A percentile compares a stretch with the other conserved stretches of the same genome.
phyloP scores from a whole-genome alignment of 2,329 filamentous ascomycete genomes.

The Calonectria henricotiae region DNA sequence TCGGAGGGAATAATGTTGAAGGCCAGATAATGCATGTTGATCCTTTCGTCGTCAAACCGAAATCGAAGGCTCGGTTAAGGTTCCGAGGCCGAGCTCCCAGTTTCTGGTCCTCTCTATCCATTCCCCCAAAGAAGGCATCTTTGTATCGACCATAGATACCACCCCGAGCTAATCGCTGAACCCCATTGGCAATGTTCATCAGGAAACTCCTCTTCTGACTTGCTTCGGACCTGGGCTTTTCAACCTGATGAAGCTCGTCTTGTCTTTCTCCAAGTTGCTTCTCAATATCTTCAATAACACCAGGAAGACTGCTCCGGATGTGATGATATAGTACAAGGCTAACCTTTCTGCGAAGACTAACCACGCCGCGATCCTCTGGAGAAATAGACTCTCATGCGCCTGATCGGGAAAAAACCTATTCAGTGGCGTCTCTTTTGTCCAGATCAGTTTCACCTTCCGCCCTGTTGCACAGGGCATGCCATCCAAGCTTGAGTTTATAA shows the following conservation, averaged over 20 bases:
- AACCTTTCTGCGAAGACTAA: slow-evolving; percentile 56
- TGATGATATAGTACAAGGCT: slow-evolving; percentile 55
- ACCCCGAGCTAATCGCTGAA: slow-evolving; percentile 55
- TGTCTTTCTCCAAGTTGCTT: slow-evolving; percentile 44
- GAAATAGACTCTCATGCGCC: slow-evolving; percentile 51
- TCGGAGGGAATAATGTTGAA: slow-evolving; percentile 14
- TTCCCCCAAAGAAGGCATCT: slow-evolving; percentile 59
- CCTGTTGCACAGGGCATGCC: slow-evolving; percentile 70
- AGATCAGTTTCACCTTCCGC: slow-evolving; percentile 54
- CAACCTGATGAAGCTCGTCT: slow-evolving; percentile 44
- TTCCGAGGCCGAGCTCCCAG: slow-evolving; percentile 55
- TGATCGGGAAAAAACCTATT: slow-evolving; percentile 55
- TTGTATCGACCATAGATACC: slow-evolving; percentile 54
- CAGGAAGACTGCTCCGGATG: slow-evolving; percentile 51
- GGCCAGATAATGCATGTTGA: slow-evolving; percentile 39
- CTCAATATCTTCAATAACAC: slow-evolving; percentile 52
- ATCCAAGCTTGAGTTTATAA: slow-evolving; percentile 62
- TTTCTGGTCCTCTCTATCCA: slow-evolving; percentile 44
- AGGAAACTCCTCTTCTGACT: slow-evolving; percentile 56
- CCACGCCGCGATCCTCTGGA: slow-evolving; percentile 56
- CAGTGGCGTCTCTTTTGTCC: slow-evolving; percentile 52
- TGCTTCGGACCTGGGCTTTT: slow-evolving; percentile 41
- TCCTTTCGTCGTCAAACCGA: slow-evolving; percentile 51
- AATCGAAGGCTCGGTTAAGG: slow-evolving; percentile 54
- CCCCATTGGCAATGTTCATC: slow-evolving; percentile 57